phyloP scores from a whole-genome alignment of 805 yeast genomes.

The Ogataea kodamae region DNA sequence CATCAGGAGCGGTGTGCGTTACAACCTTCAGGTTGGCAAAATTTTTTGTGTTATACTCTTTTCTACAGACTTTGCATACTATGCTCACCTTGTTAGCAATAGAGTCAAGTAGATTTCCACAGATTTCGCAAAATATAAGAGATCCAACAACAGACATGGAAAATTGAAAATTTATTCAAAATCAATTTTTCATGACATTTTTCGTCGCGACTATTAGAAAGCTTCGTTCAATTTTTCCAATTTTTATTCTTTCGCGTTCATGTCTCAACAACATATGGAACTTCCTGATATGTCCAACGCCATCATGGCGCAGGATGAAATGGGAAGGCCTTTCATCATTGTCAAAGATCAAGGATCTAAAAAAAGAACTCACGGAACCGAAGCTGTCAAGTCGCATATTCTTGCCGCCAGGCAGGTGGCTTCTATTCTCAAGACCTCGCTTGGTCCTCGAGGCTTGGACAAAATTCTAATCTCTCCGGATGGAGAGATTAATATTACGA shows the following conservation, averaged over 20 bases:
- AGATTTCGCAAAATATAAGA: slow-evolving; percentile 85
- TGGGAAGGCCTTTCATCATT: slow-evolving; percentile 98
- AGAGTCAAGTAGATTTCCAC: slow-evolving; percentile 86
- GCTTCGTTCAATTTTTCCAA: slow-evolving; percentile 9
- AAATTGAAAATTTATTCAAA: slow-evolving; percentile 5
- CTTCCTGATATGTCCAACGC: slow-evolving; percentile 97
- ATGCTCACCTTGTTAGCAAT: slow-evolving; percentile 47
- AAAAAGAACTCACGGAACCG: slow-evolving; percentile 65
- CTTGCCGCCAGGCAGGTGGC: slow-evolving; percentile 95
- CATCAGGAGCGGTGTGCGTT: slow-evolving; percentile 85
- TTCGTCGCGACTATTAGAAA: slow-evolving; percentile 7
- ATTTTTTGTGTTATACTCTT: slow-evolving; percentile 40
- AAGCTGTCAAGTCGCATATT: slow-evolving; percentile 84
- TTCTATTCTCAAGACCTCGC: slow-evolving; percentile 82
- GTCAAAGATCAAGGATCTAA: slow-evolving; percentile 70
- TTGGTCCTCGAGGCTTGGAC: slow-evolving; percentile 98
- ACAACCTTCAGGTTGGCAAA: slow-evolving; percentile 81
- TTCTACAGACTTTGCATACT: slow-evolving; percentile 53
- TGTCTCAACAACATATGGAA: slow-evolving; percentile 31
- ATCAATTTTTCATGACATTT: slow-evolving; percentile 1
- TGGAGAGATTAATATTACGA: slow-evolving; percentile 96
- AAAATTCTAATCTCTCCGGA: slow-evolving; percentile 93
- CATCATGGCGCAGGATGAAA: slow-evolving; percentile 97
- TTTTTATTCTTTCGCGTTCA: slow-evolving; percentile 15
- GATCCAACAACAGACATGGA: slow-evolving; percentile 93